Evolutionary conservation across 139 green algal genomes (phyloP), one percentile per base, ranked within the genome.

Genomic region (Chloropicon primus): DNA sequence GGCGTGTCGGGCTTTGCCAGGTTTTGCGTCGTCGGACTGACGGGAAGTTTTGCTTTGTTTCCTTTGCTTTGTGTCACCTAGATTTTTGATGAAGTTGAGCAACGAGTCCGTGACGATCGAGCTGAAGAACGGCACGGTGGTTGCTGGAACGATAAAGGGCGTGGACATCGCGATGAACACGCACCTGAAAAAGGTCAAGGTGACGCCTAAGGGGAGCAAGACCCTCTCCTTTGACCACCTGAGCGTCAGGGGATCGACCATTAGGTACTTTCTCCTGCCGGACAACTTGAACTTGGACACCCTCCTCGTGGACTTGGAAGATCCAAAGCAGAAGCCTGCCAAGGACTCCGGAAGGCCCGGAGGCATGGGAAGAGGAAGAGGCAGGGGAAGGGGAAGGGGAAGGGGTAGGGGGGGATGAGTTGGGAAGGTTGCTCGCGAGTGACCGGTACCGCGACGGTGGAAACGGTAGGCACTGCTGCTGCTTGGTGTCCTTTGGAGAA

Each of bases 91-190:
- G 93, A 99, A 98, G 81, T 87, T 98, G 21, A 87, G 88, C 22
- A 97, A 97, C 77, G 95, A 99, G 84, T 97, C 94, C 71, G 95
- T 98, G 23, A 92, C 96, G 75, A 92, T 99, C 77, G 95, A 99
- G 86, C 85, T 99, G 1, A 99, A 99, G 80, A 99, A 99, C 80
- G 95, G 95, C 26, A 97, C 92, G 2, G 89, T 97, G 2, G 85
- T 98, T 5, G 85, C 94, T 71, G 95, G 95, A 72, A 99, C 95
- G 0, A 95, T 99, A 62, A 93, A 89, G 77, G 93, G 95, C 26
- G 96, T 99, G 17, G 96, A 99, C 79, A 91, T 97, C 28, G 93
- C 93, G 5, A 99, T 99, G 96, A 99, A 99, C 87, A 99, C 94
- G 2, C 96, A 99, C 82, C 75, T 99, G 21, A 97, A 97, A 76